Percentiles rank a stretch among this genome's conserved stretches.
Conservation (phyloP, 2,329 filamentous ascomycete genomes). For the Neoarthrinium moseri region DNA sequence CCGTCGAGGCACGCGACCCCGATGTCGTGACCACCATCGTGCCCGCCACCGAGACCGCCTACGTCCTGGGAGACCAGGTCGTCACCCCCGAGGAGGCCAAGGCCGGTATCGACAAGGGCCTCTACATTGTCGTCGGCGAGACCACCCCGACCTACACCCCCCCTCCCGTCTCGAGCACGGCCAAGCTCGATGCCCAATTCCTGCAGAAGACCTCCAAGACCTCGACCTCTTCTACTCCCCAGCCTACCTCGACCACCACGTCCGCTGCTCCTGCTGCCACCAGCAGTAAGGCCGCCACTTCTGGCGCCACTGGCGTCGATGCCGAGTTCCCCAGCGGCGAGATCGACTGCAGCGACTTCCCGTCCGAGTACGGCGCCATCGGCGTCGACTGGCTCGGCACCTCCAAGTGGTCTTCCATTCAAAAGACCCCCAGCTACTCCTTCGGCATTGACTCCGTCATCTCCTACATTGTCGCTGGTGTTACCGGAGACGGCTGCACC, state of each 20-base stretch:
- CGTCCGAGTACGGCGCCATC: constrained; percentile 77
- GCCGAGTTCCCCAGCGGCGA: constrained; percentile 73
- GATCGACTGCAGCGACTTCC: constrained; percentile 71
- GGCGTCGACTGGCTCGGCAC: constrained; percentile 66
- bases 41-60: constrained; percentile 65
- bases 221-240: constrained; percentile 26
- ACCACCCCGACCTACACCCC: constrained; percentile 51
- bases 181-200: constrained; percentile 30
- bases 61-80: constrained; percentile 64
- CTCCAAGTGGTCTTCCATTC: constrained; percentile 78
- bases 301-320: constrained; percentile 54
- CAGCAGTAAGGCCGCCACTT: constrained; percentile 17
- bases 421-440: constrained; percentile 57
- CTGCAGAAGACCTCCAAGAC: constrained; percentile 22
- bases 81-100: constrained; percentile 66
- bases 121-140: constrained; percentile 65
- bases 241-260: constrained; percentile 24
- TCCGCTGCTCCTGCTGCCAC: constrained; percentile 27
- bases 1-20: constrained; percentile 47
- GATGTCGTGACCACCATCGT: constrained; percentile 53
- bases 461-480: constrained; percentile 62
- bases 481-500: constrained; percentile 60
- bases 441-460: constrained; percentile 49
- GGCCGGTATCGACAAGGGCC: constrained; percentile 68
- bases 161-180: constrained; percentile 33